Percentiles rank a stretch among this genome's conserved stretches.
These are phyloP conservation scores for Tricholomella constricta DNA, from an alignment of 768 basidiomycete genomes.

Conservation along the genomic window DNA sequence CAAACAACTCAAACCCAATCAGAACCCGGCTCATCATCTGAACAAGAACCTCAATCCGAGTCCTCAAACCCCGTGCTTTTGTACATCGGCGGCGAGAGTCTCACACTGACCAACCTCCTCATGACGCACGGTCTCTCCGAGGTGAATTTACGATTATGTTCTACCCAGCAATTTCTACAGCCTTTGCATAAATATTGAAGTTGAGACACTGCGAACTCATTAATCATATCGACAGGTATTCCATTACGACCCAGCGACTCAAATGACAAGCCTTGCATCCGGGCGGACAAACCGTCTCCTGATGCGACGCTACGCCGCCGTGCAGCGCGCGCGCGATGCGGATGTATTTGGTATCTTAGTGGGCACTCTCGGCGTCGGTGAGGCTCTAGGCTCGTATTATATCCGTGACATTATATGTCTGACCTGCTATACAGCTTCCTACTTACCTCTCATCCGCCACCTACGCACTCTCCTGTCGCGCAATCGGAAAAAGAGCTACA, in stretches of 20 bases:
- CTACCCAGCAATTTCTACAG: too few species aligned
- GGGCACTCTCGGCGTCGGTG: slow-evolving; percentile 89
- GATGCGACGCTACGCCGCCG: slow-evolving; percentile 84
- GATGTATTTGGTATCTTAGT: slow-evolving; percentile 96
- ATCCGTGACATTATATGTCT: slow-evolving; percentile 2
- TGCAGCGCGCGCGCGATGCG: slow-evolving; percentile 88
- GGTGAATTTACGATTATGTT: slow-evolving; percentile 39
- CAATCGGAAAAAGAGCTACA: slow-evolving; percentile 88
- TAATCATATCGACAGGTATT: slow-evolving; percentile 53
- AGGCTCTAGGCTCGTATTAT: slow-evolving; percentile 20
- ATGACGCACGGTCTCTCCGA: slow-evolving; percentile 73
- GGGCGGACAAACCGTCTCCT: slow-evolving; percentile 75
- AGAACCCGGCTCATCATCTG: background rate
- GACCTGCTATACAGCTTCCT: slow-evolving; percentile 56
- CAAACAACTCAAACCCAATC: slow-evolving; percentile 1
- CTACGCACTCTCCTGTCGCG: slow-evolving; percentile 69
- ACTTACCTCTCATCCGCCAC: slow-evolving; percentile 81
- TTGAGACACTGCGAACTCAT: background rate
- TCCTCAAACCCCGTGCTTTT: slow-evolving; percentile 34
- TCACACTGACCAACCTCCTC: slow-evolving; percentile 81
- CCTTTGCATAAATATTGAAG: background rate
- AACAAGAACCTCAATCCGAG: slow-evolving; percentile 3
- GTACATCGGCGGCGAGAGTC: slow-evolving; percentile 77
- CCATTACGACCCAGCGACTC: slow-evolving; percentile 67
- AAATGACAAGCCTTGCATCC: slow-evolving; percentile 57